These are phyloP conservation scores for Zygnema cylindricum DNA, from an alignment of 139 green algal genomes.

Conservation along the genomic window DNA sequence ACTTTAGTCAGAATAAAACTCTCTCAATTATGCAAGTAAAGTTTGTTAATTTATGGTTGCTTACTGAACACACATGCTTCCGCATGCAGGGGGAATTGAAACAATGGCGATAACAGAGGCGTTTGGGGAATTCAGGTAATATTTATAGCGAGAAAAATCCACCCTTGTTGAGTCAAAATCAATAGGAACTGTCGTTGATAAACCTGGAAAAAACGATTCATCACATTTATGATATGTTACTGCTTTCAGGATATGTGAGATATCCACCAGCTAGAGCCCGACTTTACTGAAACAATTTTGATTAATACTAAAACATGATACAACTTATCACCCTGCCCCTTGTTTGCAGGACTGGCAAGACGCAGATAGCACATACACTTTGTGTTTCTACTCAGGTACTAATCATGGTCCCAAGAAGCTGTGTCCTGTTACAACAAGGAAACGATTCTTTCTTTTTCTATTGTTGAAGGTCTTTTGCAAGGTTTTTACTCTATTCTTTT, in stretches of 20 bases:
- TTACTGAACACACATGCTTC: no score
- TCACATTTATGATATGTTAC: slow-evolving; percentile 11
- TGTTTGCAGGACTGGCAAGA: slow-evolving; percentile 61
- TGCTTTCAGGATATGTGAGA: slow-evolving; percentile 9
- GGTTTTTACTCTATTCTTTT: slow-evolving; percentile 16
- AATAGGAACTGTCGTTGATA: not conserved
- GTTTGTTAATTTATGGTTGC: not conserved
- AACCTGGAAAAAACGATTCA: not conserved
- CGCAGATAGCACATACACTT: slow-evolving; percentile 58
- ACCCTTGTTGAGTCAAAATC: slow-evolving; percentile 18
- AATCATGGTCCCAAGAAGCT: not conserved
- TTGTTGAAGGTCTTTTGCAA: not conserved
- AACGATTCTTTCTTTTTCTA: not conserved
- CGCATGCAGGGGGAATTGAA: slow-evolving; percentile 56
- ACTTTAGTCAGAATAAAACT: not conserved
- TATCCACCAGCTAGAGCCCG: no score
- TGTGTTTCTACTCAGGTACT: slow-evolving; percentile 51
- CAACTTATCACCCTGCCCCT: no score
- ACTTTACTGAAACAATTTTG: no score
- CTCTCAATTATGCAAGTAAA: not conserved
- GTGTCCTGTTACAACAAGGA: not conserved
- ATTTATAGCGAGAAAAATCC: slow-evolving; percentile 1
- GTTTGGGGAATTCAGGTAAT: slow-evolving; percentile 56
- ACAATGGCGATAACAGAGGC: slow-evolving; percentile 62
- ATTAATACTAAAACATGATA: no score